Conservation (phyloP, 192 early-diverging fungal genomes). For the Umbelopsis vinacea region DNA sequence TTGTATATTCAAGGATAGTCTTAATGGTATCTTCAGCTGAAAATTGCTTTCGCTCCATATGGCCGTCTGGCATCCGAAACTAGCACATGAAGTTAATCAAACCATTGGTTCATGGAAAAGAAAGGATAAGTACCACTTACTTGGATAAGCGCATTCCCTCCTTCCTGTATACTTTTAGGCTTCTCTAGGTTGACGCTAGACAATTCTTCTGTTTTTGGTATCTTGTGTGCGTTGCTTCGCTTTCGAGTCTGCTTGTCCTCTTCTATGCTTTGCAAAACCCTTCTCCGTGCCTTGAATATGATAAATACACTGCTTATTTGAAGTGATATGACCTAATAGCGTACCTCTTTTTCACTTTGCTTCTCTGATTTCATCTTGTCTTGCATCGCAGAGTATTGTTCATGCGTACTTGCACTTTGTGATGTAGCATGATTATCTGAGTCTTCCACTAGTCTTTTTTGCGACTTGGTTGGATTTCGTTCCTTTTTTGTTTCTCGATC, state of each 20-base stretch:
- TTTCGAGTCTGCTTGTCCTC: constrained; percentile 12
- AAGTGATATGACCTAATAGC: neutral
- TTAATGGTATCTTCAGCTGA: neutral
- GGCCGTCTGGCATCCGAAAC: constrained; percentile 14
- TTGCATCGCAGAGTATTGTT: neutral
- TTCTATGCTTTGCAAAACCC: neutral
- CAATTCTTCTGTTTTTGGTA: neutral
- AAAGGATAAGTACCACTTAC: neutral
- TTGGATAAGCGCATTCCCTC: neutral
- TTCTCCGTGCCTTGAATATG: neutral
- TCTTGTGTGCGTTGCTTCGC: neutral
- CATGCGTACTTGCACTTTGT: neutral
- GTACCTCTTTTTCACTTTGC: neutral
- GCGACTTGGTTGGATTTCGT: neutral
- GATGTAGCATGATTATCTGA: neutral
- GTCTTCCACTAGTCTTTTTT: neutral
- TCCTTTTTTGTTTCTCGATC: constrained; percentile 16
- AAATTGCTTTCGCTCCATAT: neutral
- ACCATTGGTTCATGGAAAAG: neutral
- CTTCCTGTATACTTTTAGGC: neutral
- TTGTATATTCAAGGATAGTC: neutral
- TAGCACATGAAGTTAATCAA: neutral
- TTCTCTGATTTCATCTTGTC: neutral
- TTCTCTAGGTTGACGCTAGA: neutral
- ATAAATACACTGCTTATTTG: neutral